Evolutionary conservation across 179 eudicot genomes (phyloP).

Genomic region (Camellia oleifera): DNA sequence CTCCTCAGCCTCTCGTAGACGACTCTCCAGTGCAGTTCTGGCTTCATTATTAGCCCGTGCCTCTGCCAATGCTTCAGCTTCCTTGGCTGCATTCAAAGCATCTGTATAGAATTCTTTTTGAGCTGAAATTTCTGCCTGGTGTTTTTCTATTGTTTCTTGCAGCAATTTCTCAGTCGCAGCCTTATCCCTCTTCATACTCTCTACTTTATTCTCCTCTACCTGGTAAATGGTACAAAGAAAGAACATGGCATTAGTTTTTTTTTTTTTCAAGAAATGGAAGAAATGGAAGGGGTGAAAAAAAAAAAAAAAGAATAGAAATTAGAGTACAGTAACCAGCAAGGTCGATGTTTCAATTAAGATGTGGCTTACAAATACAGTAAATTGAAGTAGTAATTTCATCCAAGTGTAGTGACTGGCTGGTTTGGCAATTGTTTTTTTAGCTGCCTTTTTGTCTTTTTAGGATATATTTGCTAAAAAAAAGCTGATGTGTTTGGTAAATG

Average conservation of each 20-base stretch:
- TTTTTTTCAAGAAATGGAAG: not conserved
- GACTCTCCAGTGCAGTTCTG: conserved; percentile 70
- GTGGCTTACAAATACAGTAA: not conserved
- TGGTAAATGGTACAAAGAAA: conserved; percentile 22
- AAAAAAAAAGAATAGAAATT: too few species aligned
- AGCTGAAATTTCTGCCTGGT: conserved; percentile 84
- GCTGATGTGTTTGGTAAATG: too few species aligned
- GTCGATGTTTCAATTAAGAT: conserved; percentile 5
- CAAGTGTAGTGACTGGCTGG: not conserved
- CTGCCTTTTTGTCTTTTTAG: not conserved
- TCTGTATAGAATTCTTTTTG: conserved; percentile 85
- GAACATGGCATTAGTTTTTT: not conserved
- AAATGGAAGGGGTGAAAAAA: too few species aligned
- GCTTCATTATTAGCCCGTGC: conserved; percentile 86
- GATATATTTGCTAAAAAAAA: too few species aligned
- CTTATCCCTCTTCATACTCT: conserved; percentile 89
- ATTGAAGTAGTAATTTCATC: not conserved
- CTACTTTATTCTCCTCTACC: conserved; percentile 98
- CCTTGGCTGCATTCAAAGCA: conserved; percentile 89
- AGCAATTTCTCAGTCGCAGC: conserved; percentile 90
- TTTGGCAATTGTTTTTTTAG: not conserved
- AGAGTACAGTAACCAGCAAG: not conserved
- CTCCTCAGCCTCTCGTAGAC: conserved; percentile 71
- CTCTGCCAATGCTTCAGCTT: conserved; percentile 91
- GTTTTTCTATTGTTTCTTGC: conserved; percentile 93